Conservation (phyloP, 2,329 filamentous ascomycete species). For the Apiospora malaysiana region DNA sequence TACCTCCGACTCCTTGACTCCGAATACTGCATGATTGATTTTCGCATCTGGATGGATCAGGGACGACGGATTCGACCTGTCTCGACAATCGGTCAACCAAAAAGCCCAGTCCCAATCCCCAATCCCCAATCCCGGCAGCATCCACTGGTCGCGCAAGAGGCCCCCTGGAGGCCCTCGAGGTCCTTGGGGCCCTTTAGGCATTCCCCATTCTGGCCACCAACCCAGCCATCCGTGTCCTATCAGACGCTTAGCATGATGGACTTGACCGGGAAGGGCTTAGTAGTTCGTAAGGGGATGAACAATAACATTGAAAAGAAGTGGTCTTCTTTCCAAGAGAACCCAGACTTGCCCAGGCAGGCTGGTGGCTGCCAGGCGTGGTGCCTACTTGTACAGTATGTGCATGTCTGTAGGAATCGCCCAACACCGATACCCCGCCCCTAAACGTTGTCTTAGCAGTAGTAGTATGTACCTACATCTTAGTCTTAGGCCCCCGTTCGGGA, state of each 20-base stretch:
- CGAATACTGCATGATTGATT: constrained; percentile 7
- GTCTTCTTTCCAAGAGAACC: not conserved
- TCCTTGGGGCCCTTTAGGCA: not conserved
- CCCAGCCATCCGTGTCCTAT: constrained; percentile 11
- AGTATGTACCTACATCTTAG: too few species aligned
- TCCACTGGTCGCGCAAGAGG: not conserved
- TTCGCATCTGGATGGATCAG: constrained; percentile 17
- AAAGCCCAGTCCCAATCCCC: not conserved
- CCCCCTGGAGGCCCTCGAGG: too few species aligned
- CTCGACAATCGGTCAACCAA: constrained; percentile 14
- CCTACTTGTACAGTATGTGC: too few species aligned
- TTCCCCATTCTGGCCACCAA: not conserved
- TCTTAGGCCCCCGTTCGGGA: constrained; percentile 4
- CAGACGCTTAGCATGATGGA: constrained; percentile 14
- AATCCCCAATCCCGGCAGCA: not conserved
- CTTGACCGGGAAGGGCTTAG: not conserved
- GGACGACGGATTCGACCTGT: constrained; percentile 5
- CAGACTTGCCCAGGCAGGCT: too few species aligned
- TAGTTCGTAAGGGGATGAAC: not conserved
- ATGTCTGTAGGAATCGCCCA: too few species aligned
- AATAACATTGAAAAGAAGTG: constrained; percentile 16
- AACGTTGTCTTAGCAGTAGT: not conserved
- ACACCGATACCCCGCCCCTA: constrained; percentile 6
- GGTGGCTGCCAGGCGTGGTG: too few species aligned
- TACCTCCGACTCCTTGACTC: too few species aligned